Base-by-base conservation (phyloP, 2,329 filamentous ascomycete genomes). In the Tolypocladium ophioglossoides region DNA sequence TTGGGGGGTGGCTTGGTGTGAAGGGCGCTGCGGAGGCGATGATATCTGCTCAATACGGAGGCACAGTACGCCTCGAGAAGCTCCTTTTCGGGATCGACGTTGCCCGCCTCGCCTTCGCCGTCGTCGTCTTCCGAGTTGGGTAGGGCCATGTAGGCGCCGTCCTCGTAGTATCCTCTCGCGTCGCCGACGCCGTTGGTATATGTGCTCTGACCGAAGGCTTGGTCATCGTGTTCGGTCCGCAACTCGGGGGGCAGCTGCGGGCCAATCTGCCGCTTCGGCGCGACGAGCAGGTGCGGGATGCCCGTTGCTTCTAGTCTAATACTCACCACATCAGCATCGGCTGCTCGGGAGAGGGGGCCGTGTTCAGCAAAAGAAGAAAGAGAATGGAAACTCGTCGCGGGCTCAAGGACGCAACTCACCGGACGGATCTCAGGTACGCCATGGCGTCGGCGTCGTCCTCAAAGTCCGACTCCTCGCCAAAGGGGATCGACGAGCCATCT, bases 91-190 rank as follows among this genome's bases (percentile, higher is more conserved):
- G 61, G 61, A 22, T 58, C 59, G 10, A 60, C 58, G 7, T 64
- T 63, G 16, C 67, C 60, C 14, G 59, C 56, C 6, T 64, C 63
- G 20, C 64, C 60, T 1, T 57, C 55, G 14, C 58, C 57, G 27
- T 65, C 60, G n/a, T 4, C 47, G 30, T 60, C 54, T 16, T 65
- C 59, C 27, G 68, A 32, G 65, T 47, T 66, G 60, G 32, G 76
- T 71, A 0, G 81, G 77, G 3, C 78, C 27, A 86, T 82, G 66
- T 90, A 96, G 39, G 89, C 87, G 50, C 90, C 91, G 61, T 95
- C 88, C 18, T 83, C 74, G 66, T 89, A 94, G 64, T 82, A 85
- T 12, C 86, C 87, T 54, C 79, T 71, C 24, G 75, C 72, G 62
- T 86, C 80, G 44, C 44, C 4, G 52, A 78, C 58, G 7, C 75